phyloP scores from a whole-genome alignment of 257 asterid genomes.

The Solanum dulcamara region DNA sequence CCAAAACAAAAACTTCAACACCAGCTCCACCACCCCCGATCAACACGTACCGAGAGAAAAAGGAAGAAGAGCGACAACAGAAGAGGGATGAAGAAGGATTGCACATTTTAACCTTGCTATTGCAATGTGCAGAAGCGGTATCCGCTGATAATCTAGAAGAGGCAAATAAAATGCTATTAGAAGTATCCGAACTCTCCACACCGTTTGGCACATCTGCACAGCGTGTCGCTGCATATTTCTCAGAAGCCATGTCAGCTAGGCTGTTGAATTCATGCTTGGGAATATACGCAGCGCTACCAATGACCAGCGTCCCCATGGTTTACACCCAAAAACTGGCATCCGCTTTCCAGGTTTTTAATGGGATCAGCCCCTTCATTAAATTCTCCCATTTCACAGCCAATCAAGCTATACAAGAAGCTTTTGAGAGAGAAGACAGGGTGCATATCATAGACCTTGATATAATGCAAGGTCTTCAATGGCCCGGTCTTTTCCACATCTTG shows the following conservation, averaged over 20 bases:
- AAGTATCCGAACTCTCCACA: slow-evolving; percentile 80
- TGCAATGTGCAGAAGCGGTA: slow-evolving; percentile 90
- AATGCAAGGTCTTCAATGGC: slow-evolving; percentile 99
- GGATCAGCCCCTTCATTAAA: slow-evolving; percentile 87
- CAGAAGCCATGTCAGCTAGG: slow-evolving; percentile 93
- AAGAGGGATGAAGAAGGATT: slow-evolving; percentile 83
- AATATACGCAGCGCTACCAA: slow-evolving; percentile 60
- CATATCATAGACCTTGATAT: slow-evolving; percentile 91
- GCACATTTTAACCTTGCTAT: slow-evolving; percentile 60
- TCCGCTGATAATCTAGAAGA: slow-evolving; percentile 71
- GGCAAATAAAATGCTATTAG: slow-evolving; percentile 66
- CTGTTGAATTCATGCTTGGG: slow-evolving; percentile 82
- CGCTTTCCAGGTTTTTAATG: slow-evolving; percentile 86
- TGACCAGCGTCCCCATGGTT: slow-evolving; percentile 17
- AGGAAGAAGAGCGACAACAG: slow-evolving; percentile 44
- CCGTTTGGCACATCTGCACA: slow-evolving; percentile 97
- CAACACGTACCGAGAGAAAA: slow-evolving; percentile 24
- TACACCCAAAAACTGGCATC: slow-evolving; percentile 76
- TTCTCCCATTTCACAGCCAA: slow-evolving; percentile 96
- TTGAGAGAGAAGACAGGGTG: slow-evolving; percentile 87
- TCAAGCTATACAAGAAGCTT: slow-evolving; percentile 95
- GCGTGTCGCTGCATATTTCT: slow-evolving; percentile 97
- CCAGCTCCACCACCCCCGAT: slow-evolving; percentile 9
- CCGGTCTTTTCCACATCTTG: slow-evolving; percentile 81
- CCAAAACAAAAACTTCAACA: slow-evolving; percentile 3